Evolutionary conservation across 1,139 yeast genomes (phyloP).

Genomic region (Debaryomyces sp.): DNA sequence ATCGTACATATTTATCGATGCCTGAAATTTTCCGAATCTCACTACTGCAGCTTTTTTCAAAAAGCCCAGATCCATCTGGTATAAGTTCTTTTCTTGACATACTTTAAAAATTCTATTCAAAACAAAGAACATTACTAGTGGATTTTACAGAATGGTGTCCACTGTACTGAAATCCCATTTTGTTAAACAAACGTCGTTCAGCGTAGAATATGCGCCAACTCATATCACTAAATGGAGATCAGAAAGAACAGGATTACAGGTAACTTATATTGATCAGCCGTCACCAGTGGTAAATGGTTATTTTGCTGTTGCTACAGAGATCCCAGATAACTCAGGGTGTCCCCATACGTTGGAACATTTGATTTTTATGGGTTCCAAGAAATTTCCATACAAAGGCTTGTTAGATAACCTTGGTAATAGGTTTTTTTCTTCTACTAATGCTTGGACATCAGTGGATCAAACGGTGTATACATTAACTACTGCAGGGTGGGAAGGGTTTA

Average conservation of each 20-base stretch:
- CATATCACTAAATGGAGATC: slow-evolving; percentile 74
- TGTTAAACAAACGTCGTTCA: slow-evolving; percentile 51
- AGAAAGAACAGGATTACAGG: slow-evolving; percentile 75
- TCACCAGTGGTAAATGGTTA: slow-evolving; percentile 92
- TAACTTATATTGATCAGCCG: slow-evolving; percentile 75
- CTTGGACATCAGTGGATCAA: slow-evolving; percentile 97
- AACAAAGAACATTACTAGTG: background rate
- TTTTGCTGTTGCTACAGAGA: slow-evolving; percentile 94
- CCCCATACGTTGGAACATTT: slow-evolving; percentile 97
- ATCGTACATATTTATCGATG: background rate
- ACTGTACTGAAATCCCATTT: slow-evolving; percentile 25
- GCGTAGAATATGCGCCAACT: slow-evolving; percentile 65
- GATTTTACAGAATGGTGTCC: slow-evolving; percentile 9
- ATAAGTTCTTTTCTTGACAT: background rate
- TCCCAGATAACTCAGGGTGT: slow-evolving; percentile 81
- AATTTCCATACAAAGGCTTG: slow-evolving; percentile 89
- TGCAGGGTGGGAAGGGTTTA: slow-evolving; percentile 98
- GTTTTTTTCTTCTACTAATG: slow-evolving; percentile 87
- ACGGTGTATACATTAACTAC: slow-evolving; percentile 90
- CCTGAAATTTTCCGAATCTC: slow-evolving; percentile 1
- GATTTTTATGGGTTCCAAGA: slow-evolving; percentile 90
- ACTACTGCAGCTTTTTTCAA: slow-evolving; percentile 1
- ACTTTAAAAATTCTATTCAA: slow-evolving; percentile 1
- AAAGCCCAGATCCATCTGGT: background rate
- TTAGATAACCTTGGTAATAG: slow-evolving; percentile 85